A percentile compares a stretch with the other conserved stretches of the same genome.
Evolutionary conservation across 2,329 filamentous ascomycete genomes (phyloP).

Genomic region (Aureobasidium subglaciale): DNA sequence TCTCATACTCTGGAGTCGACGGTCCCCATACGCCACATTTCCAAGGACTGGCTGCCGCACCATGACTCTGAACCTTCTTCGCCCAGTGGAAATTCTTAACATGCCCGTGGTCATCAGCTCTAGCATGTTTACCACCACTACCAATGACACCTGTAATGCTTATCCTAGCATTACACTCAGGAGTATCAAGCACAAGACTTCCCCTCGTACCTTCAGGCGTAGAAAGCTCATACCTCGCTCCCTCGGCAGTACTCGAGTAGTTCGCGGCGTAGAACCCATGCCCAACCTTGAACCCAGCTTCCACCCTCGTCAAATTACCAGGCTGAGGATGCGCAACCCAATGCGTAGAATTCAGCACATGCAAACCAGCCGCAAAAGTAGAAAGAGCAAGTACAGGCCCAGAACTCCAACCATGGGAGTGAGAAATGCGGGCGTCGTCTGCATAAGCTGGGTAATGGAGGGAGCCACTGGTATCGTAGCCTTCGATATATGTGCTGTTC

Average conservation of each 20-base stretch:
- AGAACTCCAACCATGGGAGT: slow-evolving; percentile 47
- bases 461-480: slow-evolving; percentile 40
- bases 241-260: not conserved
- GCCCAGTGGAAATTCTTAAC: not conserved
- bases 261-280: slow-evolving; percentile 4
- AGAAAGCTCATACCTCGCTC: not conserved
- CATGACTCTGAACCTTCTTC: not conserved
- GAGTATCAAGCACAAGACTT: not conserved
- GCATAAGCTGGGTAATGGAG: slow-evolving; percentile 45
- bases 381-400: slow-evolving; percentile 41
- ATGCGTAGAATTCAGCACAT: slow-evolving; percentile 27
- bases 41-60: not conserved
- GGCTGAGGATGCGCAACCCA: slow-evolving; percentile 16
- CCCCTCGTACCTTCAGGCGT: slow-evolving; percentile 8
- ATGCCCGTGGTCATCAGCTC: not conserved
- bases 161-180: not conserved
- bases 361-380: slow-evolving; percentile 36
- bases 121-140: not conserved
- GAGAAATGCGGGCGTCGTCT: slow-evolving; percentile 42
- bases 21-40: slow-evolving; percentile 1
- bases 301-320: slow-evolving; percentile 12
- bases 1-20: not conserved
- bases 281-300: slow-evolving; percentile 14
- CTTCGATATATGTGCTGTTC: slow-evolving; percentile 47
- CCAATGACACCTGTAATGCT: not conserved